Percentiles rank a stretch among this genome's conserved stretches.
phyloP scores from a whole-genome alignment of 306 rosid genomes.

The Prunus fruticosa region DNA sequence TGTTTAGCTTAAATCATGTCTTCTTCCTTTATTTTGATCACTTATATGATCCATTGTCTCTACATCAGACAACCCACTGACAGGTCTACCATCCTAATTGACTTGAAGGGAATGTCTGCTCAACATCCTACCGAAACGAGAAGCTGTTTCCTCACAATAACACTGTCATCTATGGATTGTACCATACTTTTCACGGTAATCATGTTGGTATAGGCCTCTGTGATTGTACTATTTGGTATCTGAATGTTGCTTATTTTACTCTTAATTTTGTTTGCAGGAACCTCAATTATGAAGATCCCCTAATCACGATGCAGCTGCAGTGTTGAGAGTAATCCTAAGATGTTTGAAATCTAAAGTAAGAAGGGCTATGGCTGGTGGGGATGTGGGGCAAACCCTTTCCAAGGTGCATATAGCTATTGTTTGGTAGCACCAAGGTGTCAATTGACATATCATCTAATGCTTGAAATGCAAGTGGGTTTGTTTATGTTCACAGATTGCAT shows the following conservation, averaged over 20 bases:
- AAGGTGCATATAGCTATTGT: slow-evolving; percentile 57
- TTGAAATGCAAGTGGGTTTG: slow-evolving; percentile 44
- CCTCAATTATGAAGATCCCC: slow-evolving; percentile 93
- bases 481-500: slow-evolving; percentile 31
- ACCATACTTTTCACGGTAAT: slow-evolving; percentile 89
- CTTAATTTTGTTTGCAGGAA: slow-evolving; percentile 45
- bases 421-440: slow-evolving; percentile 18
- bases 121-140: slow-evolving; percentile 88
- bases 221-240: not conserved
- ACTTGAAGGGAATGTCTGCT: slow-evolving; percentile 96
- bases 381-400: slow-evolving; percentile 77
- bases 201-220: not conserved
- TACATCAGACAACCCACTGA: slow-evolving; percentile 12
- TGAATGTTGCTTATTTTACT: slow-evolving; percentile 8
- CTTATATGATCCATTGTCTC: slow-evolving; percentile 6
- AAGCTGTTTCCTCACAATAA: slow-evolving; percentile 93
- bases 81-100: slow-evolving; percentile 96
- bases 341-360: slow-evolving; percentile 81
- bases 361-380: slow-evolving; percentile 96
- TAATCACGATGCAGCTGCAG: slow-evolving; percentile 90
- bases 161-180: slow-evolving; percentile 80
- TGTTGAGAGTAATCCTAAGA: slow-evolving; percentile 73
- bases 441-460: slow-evolving; percentile 32
- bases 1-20: not conserved
- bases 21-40: not conserved